These are phyloP conservation scores for Blastobotrys americana DNA, from an alignment of 805 yeast species.

Conservation along the genomic window DNA sequence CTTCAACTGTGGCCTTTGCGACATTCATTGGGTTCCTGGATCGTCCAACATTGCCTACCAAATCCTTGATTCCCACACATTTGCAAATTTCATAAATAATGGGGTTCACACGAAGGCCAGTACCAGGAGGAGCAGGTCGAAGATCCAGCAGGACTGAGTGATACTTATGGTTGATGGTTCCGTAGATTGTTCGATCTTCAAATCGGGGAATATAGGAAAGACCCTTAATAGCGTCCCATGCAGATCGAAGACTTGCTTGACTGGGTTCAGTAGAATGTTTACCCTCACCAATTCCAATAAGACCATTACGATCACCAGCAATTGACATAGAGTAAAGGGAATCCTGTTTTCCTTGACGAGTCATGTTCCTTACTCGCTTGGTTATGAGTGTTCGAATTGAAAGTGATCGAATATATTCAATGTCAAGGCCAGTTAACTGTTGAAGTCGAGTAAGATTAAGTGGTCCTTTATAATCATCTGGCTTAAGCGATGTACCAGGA, in stretches of 20 bases:
- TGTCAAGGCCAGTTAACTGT: constrained; percentile 36
- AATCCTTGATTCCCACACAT: constrained; percentile 88
- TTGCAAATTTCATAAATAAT: constrained; percentile 85
- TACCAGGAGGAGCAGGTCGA: constrained; percentile 86
- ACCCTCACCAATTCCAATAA: constrained; percentile 94
- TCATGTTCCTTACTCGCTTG: constrained; percentile 83
- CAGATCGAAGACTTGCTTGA: constrained; percentile 74
- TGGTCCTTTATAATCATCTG: constrained; percentile 28
- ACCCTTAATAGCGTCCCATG: constrained; percentile 89
- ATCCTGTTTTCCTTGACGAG: constrained; percentile 83
- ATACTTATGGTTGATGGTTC: constrained; percentile 71
- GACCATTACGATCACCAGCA: constrained; percentile 89
- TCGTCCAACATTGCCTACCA: constrained; percentile 84
- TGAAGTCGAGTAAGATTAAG: constrained; percentile 28
- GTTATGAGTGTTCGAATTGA: constrained; percentile 40
- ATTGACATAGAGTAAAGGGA: constrained; percentile 77
- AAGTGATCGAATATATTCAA: constrained; percentile 50
- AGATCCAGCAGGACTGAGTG: constrained; percentile 80
- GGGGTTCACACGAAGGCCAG: constrained; percentile 87
- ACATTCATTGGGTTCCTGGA: constrained; percentile 94
- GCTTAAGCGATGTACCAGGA: constrained; percentile 37
- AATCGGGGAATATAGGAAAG: constrained; percentile 74
- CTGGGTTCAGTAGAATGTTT: constrained; percentile 72
- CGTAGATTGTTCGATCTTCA: constrained; percentile 86
- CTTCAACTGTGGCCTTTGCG: constrained; percentile 82